These are phyloP conservation scores for Linnemannia schmuckeri DNA, from an alignment of 192 early-diverging fungal genomes.

Conservation along the genomic window DNA sequence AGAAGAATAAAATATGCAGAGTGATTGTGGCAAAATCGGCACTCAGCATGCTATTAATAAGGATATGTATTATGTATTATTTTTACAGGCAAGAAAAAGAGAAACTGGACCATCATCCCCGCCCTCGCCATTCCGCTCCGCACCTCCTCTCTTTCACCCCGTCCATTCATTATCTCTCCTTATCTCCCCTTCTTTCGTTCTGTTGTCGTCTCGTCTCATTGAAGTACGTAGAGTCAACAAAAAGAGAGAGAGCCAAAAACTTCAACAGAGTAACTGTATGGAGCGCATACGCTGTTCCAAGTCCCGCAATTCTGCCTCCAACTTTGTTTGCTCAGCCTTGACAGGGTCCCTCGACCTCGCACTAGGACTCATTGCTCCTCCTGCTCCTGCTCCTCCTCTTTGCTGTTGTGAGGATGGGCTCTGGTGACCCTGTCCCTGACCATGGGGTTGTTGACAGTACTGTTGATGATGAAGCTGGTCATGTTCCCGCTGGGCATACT, in stretches of 20 bases:
- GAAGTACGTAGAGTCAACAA: background rate
- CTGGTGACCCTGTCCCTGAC: background rate
- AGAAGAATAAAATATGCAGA: background rate
- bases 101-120: background rate
- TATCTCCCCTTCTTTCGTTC: too few relatives aligned
- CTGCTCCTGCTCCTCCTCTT: background rate
- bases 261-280: slow-evolving; percentile 33
- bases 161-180: background rate
- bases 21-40: background rate
- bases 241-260: background rate
- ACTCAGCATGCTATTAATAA: slow-evolving; percentile 1
- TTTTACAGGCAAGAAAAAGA: background rate
- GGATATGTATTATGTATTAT: too few relatives aligned
- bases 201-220: too few relatives aligned
- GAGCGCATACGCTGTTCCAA: slow-evolving; percentile 43
- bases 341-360: slow-evolving; percentile 27
- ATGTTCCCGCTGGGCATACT: slow-evolving; percentile 24
- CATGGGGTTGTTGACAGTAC: background rate
- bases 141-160: background rate
- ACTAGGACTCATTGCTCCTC: background rate
- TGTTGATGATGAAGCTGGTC: slow-evolving; percentile 17
- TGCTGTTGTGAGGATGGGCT: background rate
- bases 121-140: background rate
- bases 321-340: slow-evolving; percentile 27
- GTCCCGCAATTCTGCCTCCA: slow-evolving; percentile 40